phyloP scores from a whole-genome alignment of 1,284 basidiomycete species.

The Rhodofomes roseus region DNA sequence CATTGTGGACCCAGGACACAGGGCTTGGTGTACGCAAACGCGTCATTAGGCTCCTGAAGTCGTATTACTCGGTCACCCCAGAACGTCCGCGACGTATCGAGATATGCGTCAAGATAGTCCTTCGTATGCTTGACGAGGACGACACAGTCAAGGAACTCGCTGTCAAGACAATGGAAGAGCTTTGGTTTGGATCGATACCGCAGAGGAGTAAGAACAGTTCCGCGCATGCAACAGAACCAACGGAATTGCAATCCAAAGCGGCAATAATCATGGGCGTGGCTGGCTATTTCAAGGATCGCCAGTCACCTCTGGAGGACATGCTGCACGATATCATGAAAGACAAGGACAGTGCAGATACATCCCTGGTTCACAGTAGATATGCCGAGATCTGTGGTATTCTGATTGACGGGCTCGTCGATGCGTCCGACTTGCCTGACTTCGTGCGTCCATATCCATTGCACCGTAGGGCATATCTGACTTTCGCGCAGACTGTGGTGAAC shows the following conservation, averaged over 20 bases:
- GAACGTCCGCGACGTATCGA: slow-evolving; percentile 67
- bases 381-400: slow-evolving; percentile 78
- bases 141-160: slow-evolving; percentile 91
- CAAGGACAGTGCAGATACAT: slow-evolving; percentile 49
- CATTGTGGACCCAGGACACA: slow-evolving; percentile 60
- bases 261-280: slow-evolving; percentile 84
- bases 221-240: slow-evolving; percentile 42
- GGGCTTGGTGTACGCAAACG: slow-evolving; percentile 92
- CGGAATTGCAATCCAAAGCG: slow-evolving; percentile 55
- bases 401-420: slow-evolving; percentile 86
- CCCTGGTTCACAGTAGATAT: slow-evolving; percentile 59
- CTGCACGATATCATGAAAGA: slow-evolving; percentile 75
- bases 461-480: slow-evolving; percentile 5
- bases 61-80: slow-evolving; percentile 69
- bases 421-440: slow-evolving; percentile 72
- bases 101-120: slow-evolving; percentile 80
- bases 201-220: slow-evolving; percentile 26
- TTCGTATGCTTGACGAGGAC: slow-evolving; percentile 89
- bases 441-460: slow-evolving; percentile 41
- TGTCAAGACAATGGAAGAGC: slow-evolving; percentile 81
- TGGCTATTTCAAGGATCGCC: slow-evolving; percentile 76
- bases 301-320: slow-evolving; percentile 82
- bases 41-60: slow-evolving; percentile 89
- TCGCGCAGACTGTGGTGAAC: slow-evolving; percentile 67
- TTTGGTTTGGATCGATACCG: slow-evolving; percentile 69